phyloP scores from a whole-genome alignment of 148 eudicot genomes.

The Salicornia ramosissima region DNA sequence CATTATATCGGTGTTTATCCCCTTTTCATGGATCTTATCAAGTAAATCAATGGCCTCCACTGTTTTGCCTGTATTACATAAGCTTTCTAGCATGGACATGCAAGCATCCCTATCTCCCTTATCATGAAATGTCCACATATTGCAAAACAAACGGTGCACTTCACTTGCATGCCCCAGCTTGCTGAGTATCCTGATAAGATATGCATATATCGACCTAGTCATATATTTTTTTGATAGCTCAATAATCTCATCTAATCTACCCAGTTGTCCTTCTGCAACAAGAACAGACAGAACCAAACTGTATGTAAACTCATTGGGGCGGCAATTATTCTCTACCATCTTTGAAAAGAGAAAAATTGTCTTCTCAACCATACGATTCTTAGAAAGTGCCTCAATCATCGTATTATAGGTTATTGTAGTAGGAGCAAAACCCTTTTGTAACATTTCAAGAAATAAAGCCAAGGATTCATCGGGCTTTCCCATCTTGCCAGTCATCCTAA shows the following conservation, averaged over 20 bases:
- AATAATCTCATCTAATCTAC: constrained; percentile 68
- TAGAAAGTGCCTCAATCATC: constrained; percentile 66
- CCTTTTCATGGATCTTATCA: constrained; percentile 76
- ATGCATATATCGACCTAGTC: constrained; percentile 78
- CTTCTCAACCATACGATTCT: constrained; percentile 65
- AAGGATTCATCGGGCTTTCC: constrained; percentile 66
- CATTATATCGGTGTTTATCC: constrained; percentile 51
- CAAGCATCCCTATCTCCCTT: constrained; percentile 90
- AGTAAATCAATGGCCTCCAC: constrained; percentile 73
- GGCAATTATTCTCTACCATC: constrained; percentile 74
- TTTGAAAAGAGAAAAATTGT: constrained; percentile 60
- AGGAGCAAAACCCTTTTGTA: constrained; percentile 55
- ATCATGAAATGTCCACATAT: constrained; percentile 82
- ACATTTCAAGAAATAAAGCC: constrained; percentile 72
- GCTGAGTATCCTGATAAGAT: constrained; percentile 72
- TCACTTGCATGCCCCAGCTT: constrained; percentile 88
- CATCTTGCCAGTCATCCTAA: constrained; percentile 69
- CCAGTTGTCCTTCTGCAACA: constrained; percentile 72
- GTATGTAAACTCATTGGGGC: constrained; percentile 88
- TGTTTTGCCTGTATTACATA: constrained; percentile 67
- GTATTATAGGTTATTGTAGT: constrained; percentile 79
- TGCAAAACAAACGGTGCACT: constrained; percentile 84
- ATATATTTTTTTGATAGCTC: constrained; percentile 66
- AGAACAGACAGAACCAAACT: constrained; percentile 64
- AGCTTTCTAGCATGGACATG: constrained; percentile 75